Evolutionary conservation across 164 flowering plant species (phyloP).

Genomic region (Magnolia officinalis): DNA sequence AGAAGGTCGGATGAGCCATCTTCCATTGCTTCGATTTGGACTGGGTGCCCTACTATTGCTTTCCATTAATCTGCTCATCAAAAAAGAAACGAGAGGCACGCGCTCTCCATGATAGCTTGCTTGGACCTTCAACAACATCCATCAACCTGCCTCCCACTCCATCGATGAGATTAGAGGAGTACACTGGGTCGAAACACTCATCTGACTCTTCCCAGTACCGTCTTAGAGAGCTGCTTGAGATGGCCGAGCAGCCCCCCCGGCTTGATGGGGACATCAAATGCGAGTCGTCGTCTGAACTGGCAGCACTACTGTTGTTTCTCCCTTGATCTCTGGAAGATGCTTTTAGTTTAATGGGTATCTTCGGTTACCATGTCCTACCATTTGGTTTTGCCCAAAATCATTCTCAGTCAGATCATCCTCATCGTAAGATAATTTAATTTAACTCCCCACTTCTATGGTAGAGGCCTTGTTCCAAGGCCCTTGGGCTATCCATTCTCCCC

Average conservation of each 20-base stretch:
- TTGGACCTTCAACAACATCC: constrained; percentile 77
- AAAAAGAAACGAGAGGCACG: constrained; percentile 77
- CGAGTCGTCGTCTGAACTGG: constrained; percentile 39
- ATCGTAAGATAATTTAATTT: constrained; percentile 28
- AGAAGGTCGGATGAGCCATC: constrained; percentile 51
- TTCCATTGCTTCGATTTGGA: constrained; percentile 56
- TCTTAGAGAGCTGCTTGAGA: constrained; percentile 30
- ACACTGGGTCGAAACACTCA: constrained; percentile 38
- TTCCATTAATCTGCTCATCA: constrained; percentile 72
- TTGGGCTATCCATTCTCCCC: constrained; percentile 6
- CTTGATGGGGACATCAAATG: constrained; percentile 6
- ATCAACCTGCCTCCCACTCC: constrained; percentile 40
- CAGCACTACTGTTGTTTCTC: constrained; percentile 13
- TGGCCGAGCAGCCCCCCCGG: constrained; percentile 32
- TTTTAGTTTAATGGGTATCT: constrained; percentile 29
- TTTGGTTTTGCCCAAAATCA: constrained; percentile 20
- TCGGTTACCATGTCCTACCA: constrained; percentile 23
- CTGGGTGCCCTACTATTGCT: constrained; percentile 85
- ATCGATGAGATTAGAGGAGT: constrained; percentile 33
- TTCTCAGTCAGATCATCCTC: constrained; percentile 27
- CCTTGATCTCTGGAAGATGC: constrained; percentile 25
- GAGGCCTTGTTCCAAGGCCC: constrained; percentile 22
- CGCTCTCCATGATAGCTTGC: constrained; percentile 56
- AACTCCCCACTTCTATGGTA: constrained; percentile 26
- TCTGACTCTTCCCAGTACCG: constrained; percentile 51